Evolutionary conservation across 208 protist genomes (phyloP), one percentile per base, ranked within the genome.

Genomic region (Kentomonas sorsogonicus): DNA sequence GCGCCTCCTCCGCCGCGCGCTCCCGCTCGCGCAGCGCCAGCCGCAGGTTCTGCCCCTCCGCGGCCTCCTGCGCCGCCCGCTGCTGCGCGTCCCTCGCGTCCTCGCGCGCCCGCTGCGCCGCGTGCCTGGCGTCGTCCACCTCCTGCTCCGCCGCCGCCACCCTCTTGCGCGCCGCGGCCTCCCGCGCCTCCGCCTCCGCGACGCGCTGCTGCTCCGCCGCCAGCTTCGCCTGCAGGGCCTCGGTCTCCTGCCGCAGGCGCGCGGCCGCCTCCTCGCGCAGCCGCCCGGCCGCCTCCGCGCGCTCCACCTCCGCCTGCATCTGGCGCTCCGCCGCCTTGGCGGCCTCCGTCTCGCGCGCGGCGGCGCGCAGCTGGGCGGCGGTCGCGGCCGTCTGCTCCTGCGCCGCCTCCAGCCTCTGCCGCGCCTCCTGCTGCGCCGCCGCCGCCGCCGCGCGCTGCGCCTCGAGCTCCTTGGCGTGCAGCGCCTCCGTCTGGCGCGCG

Each of bases 331-430:
- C 63, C 34, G 77, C 73, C 29, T 58, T 62, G 13, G 67, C 48
- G 47, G 63, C 53, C 40, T 78, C 55, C 20, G 80, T 53, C 52
- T 84, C 72, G 58, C 67, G 58, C 50, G 45, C 74, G 47, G 70
- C 55, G 9, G 39, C 33, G 20, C 61, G 57, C 15, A 79, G 48
- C 6, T 80, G 76, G 15, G 64, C 60, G 31, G 64, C 48, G 2
- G 30, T 39, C 10, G 48, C 57, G 0, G 64, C 50, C 1, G 55
- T 23, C 20, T 80, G 63, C 9, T 69, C 69, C 18, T 66, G 63
- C 30, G 47, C 50, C 11, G 58, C 29, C 5, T 47, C 22, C 6
- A 72, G 30, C 0, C 46, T 39, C 3, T 50, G 45, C 23, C 27
- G 65, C n/a, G 45, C 50, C 5, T 79, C 77, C n/a, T 47, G 43